Percentiles rank a stretch among this genome's conserved stretches.
Evolutionary conservation across 768 basidiomycete genomes (phyloP).

Genomic region (Leccinum ochraceum): DNA sequence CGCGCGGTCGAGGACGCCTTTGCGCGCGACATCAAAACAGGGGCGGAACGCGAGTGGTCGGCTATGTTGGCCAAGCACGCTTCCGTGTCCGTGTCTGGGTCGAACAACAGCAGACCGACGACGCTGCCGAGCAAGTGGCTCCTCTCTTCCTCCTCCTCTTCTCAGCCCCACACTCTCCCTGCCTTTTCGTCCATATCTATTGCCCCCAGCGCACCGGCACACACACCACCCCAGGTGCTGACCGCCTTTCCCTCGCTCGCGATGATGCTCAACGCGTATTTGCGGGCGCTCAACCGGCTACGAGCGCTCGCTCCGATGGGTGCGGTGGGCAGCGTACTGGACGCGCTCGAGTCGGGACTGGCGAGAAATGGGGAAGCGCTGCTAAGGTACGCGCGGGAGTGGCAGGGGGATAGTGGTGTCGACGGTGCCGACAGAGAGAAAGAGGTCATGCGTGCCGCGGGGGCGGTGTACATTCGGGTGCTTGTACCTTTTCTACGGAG

Average conservation of each 20-base stretch:
- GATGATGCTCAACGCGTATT: slow-evolving; percentile 65
- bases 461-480: slow-evolving; percentile 57
- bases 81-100: slow-evolving; percentile 5
- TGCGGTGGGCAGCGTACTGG: slow-evolving; percentile 50
- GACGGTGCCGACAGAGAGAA: slow-evolving; percentile 19
- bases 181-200: slow-evolving; percentile 24
- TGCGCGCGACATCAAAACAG: slow-evolving; percentile 40
- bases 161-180: slow-evolving; percentile 31
- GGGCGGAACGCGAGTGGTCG: slow-evolving; percentile 39
- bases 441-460: slow-evolving; percentile 48
- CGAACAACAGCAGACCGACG: slow-evolving; percentile 22
- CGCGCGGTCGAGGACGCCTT: slow-evolving; percentile 62
- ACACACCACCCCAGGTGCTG: slow-evolving; percentile 71
- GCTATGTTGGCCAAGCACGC: slow-evolving; percentile 26
- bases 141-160: slow-evolving; percentile 31
- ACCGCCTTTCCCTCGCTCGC: slow-evolving; percentile 79
- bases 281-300: slow-evolving; percentile 75
- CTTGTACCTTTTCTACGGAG: slow-evolving; percentile 71
- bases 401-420: slow-evolving; percentile 33
- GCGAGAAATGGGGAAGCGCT: slow-evolving; percentile 46
- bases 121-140: slow-evolving; percentile 52
- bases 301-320: slow-evolving; percentile 76
- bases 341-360: slow-evolving; percentile 54
- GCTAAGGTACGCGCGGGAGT: slow-evolving; percentile 44
- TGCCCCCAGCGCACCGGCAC: slow-evolving; percentile 39